Conservation (phyloP, 306 rosid species). For the Vigna radiata region DNA sequence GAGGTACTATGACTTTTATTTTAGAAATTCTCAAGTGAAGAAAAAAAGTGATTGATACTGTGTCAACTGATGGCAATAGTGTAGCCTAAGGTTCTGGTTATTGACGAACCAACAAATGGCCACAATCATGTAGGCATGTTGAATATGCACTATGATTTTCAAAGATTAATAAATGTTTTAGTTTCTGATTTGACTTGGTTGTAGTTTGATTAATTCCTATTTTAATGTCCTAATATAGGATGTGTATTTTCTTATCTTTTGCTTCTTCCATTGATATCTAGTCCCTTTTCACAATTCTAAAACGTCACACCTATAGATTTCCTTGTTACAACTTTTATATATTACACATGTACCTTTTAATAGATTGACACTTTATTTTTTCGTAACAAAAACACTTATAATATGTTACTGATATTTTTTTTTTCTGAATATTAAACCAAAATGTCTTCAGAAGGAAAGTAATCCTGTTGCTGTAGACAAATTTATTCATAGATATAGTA, state of each 20-base stretch:
- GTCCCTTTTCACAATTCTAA: not conserved
- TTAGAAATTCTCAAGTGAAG: not conserved
- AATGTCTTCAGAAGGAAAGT: constrained; percentile 2
- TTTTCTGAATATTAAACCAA: not conserved
- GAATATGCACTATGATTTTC: not conserved
- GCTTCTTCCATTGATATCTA: not conserved
- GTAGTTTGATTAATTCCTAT: not conserved
- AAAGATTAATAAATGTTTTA: not conserved
- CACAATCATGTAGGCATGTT: constrained; percentile 17
- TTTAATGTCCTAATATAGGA: constrained; percentile 5
- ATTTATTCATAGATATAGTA: constrained; percentile 7
- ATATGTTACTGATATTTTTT: not conserved
- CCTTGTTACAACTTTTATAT: not conserved
- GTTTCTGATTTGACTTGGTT: constrained; percentile 8
- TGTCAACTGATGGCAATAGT: not conserved
- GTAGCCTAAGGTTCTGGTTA: not conserved
- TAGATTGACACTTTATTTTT: constrained; percentile 8
- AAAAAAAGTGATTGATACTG: not conserved
- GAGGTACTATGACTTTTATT: not conserved
- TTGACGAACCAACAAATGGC: not conserved
- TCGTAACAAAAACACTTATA: not conserved
- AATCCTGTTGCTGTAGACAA: constrained; percentile 20
- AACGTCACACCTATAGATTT: not conserved
- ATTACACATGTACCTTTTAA: not conserved
- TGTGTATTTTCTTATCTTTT: not conserved